phyloP scores from a whole-genome alignment of 2,329 filamentous ascomycete species.

The Graphiopsis chlorocephala region DNA sequence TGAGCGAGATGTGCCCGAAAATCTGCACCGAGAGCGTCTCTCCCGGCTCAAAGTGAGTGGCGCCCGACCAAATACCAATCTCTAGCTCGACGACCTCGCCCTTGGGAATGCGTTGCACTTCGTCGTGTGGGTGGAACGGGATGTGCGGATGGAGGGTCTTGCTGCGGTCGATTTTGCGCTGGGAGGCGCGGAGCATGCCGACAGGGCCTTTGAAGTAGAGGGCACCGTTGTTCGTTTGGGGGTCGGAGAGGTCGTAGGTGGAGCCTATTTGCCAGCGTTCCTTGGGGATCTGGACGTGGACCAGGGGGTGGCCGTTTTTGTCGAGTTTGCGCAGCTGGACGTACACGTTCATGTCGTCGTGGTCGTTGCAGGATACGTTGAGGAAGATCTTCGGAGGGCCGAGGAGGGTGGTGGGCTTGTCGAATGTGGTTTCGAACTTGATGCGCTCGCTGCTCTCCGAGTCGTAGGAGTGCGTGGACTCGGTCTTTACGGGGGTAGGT shows the following conservation, averaged over 20 bases:
- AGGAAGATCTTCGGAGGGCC: constrained; percentile 44
- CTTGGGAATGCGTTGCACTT: not conserved
- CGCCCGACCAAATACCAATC: constrained; percentile 49
- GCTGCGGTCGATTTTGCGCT: not conserved
- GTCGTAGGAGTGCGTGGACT: constrained; percentile 3
- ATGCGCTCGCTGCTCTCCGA: constrained; percentile 19
- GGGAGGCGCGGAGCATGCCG: constrained; percentile 9
- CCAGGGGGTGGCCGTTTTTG: constrained; percentile 5
- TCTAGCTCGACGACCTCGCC: constrained; percentile 46
- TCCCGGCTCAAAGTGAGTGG: constrained; percentile 45
- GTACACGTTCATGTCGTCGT: constrained; percentile 22
- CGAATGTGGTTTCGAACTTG: constrained; percentile 42
- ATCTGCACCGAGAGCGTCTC: constrained; percentile 2
- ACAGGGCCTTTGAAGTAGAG: not conserved
- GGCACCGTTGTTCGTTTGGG: not conserved
- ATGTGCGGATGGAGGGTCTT: not conserved
- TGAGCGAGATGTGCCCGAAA: not conserved
- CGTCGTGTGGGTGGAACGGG: constrained; percentile 7
- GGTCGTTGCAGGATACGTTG: constrained; percentile 33
- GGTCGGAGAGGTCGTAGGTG: constrained; percentile 40
- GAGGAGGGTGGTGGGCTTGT: constrained; percentile 38
- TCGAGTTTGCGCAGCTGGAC: constrained; percentile 20
- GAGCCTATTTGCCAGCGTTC: constrained; percentile 22
- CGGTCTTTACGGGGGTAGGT: not conserved
- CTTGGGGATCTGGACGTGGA: constrained; percentile 13